Evolutionary conservation across 805 yeast species (phyloP), one percentile per base, ranked within the genome.

Genomic region (Kazachstania kunashirensis): DNA sequence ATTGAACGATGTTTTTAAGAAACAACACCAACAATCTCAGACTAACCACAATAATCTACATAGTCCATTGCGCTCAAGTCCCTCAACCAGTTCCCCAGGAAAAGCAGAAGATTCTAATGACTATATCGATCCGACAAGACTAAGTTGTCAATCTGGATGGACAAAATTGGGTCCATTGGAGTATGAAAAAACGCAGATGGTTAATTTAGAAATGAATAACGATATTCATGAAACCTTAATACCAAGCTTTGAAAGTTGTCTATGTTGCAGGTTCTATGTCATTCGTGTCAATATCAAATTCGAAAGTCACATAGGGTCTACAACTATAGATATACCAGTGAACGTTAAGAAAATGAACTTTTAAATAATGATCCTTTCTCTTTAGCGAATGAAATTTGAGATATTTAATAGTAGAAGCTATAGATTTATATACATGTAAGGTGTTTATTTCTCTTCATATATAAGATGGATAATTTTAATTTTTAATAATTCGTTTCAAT

Each of bases 201-300:
- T 74, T 3, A 71, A 73, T 14, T 46, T 76, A 36, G 55, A 60
- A 24, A 54, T 68, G 15, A 45, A 55, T 23, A 64, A 67, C 31
- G 68, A 69, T 37, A 62, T 70, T 26, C 59, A 58, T 33, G 66
- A 71, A 33, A 74, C 77, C 1, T 52, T 79, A 37, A 52, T 75
- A 13, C 85, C 85, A 1, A 68, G 68, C 37, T 79, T 78, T 53
- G 83, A 78, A 46, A 70, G 68, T 34, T 79, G 85, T 54, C 56
- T 73, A 38, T 62, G 77, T n/a, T 70, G 78, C 4, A 65, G 85
- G 49, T 53, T 69, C 13, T 78, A 79, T 51, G 65, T 71, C 41
- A 55, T 76, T 36, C 70, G 75, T 38, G 64, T 73, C 1, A 49
- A 53, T 20, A 66, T 73, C 19, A 67, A 61, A 40, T 70, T 67